phyloP scores from a whole-genome alignment of 768 basidiomycete genomes.

The Daedaleopsis sinensis region DNA sequence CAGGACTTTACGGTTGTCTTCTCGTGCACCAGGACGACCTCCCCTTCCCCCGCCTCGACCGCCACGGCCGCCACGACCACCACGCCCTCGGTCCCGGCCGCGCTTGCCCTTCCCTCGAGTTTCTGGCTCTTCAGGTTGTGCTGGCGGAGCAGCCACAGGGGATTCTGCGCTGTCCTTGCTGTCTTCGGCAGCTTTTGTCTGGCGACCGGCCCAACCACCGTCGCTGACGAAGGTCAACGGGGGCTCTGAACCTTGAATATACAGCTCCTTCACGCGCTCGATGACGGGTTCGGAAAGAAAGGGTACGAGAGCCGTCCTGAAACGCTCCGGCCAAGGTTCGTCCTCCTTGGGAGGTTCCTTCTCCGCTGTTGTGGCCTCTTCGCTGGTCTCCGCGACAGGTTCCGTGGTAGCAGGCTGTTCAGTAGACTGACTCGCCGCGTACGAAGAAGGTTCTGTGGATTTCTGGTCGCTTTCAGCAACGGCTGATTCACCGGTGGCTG shows the following conservation, averaged over 20 bases:
- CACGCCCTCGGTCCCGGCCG: conserved; percentile 43
- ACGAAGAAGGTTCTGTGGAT: too few species aligned
- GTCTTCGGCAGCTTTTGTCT: conserved; percentile 36
- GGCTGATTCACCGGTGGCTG: conserved; percentile 5
- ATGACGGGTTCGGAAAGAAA: conserved; percentile 69
- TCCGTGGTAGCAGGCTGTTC: not conserved
- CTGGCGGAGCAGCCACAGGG: conserved; percentile 18
- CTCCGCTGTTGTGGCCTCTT: not conserved
- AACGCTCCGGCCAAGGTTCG: conserved; percentile 69
- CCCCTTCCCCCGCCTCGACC: conserved; percentile 47
- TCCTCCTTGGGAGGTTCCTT: conserved; percentile 15
- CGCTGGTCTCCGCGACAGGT: not conserved
- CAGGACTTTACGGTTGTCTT: conserved; percentile 74
- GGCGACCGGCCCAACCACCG: conserved; percentile 69
- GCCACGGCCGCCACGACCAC: conserved; percentile 50
- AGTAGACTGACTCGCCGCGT: not conserved
- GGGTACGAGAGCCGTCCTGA: conserved; percentile 54
- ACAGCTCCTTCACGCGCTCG: conserved; percentile 68
- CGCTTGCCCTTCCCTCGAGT: conserved; percentile 40
- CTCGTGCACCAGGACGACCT: conserved; percentile 45
- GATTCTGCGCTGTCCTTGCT: conserved; percentile 9
- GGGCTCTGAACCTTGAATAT: conserved; percentile 79
- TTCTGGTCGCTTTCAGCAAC: not conserved
- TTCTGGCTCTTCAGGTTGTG: conserved; percentile 27
- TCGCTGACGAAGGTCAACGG: conserved; percentile 63